Evolutionary conservation across 2,329 filamentous ascomycete genomes (phyloP), one percentile per base, ranked within the genome.

Genomic region (Pseudogymnoascus pannorum): DNA sequence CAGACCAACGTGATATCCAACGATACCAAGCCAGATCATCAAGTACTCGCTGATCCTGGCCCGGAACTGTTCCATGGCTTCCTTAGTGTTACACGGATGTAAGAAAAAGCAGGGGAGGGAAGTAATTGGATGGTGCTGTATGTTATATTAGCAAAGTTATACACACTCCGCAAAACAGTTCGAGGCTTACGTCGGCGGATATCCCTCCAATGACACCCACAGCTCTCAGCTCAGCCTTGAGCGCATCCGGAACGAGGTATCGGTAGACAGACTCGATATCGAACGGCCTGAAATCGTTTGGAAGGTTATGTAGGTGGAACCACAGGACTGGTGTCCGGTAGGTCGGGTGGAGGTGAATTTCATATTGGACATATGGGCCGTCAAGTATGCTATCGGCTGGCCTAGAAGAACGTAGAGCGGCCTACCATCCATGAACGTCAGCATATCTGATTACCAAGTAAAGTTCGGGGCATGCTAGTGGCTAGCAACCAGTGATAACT

Each of bases 81-180:
- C 88, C 61, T 88, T 89, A 7, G 94, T 89, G 72, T 90, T 85
- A 75, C 94, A 97, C 22, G 94, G 93, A 76, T 99, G 94, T 68
- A 97, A 82, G 75, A 96, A 97, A 75, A 93, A 97, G 58, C 86
- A 84, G 40, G 92, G 91, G 62, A 87, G 75, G 60, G 88, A 88
- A 62, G 86, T 90, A 63, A 89, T 75, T 59, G 94, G 93, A 79
- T 97, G 92, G 74, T 68, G 70, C 72, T 73, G 59, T 26, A 18
- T 36, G 36, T 26, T 7, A 26, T 44, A 35, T 63, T 60, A 65
- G 61, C 24, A 60, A 51, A 16, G 57, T 38, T 20, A 20, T 36
- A 44, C 14, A 35, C n/a, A 54, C 24, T 11, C 26, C 36, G 38
- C 31, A 51, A 54, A 57, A n/a, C 16, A 31, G 14, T 11, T 29